Conservation (phyloP, 2,329 filamentous ascomycete species). For the Colletotrichum sp. region DNA sequence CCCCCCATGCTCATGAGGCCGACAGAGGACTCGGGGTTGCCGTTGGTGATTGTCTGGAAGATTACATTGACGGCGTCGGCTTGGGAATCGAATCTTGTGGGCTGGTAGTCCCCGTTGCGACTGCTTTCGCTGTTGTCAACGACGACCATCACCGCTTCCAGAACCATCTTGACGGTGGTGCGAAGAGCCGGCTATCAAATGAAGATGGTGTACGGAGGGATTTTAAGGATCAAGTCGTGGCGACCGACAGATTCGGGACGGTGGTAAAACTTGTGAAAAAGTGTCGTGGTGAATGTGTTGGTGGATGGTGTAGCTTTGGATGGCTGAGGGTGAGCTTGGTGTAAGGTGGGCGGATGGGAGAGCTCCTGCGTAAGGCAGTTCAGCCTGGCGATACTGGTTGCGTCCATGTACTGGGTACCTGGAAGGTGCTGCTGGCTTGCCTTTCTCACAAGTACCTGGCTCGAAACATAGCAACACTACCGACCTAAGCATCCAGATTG, state of each 20-base stretch:
- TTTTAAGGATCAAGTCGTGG: not conserved
- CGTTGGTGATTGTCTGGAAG: constrained; percentile 93
- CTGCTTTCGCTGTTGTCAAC: constrained; percentile 99
- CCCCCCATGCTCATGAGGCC: constrained; percentile 99
- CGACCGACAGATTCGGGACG: not conserved
- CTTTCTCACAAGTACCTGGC: not conserved
- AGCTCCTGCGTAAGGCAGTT: constrained; percentile 47
- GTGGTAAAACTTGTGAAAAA: not conserved
- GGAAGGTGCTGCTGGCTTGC: not conserved
- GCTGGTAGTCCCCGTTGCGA: constrained; percentile 92
- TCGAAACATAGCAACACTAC: not conserved
- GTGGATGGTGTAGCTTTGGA: constrained; percentile 18
- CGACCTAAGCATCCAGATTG: not conserved
- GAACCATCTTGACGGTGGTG: constrained; percentile 77
- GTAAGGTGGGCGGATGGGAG: constrained; percentile 20
- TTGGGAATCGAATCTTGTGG: constrained; percentile 95
- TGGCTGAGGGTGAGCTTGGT: constrained; percentile 29
- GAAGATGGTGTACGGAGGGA: not conserved
- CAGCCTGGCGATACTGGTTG: constrained; percentile 42
- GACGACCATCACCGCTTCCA: constrained; percentile 99
- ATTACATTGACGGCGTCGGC: constrained; percentile 93
- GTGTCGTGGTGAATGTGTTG: not conserved
- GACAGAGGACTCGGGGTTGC: constrained; percentile 95
- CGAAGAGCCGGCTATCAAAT: not conserved
- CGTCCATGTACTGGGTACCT: constrained; percentile 3